Evolutionary conservation across 2,329 filamentous ascomycete genomes (phyloP).

Genomic region (Aspergillus versicolor): DNA sequence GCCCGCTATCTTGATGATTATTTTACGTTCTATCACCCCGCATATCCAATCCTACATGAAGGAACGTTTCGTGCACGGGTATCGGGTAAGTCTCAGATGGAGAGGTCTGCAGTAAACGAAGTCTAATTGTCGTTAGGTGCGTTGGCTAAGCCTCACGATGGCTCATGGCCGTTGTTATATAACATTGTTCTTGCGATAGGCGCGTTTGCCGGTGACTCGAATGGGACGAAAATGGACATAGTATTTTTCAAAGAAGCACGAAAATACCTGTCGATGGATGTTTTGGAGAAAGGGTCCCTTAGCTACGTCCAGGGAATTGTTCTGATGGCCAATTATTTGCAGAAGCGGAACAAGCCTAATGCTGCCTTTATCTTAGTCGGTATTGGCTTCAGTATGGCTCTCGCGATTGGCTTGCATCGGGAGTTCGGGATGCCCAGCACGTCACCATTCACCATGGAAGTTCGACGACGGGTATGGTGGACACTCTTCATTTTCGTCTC

Average conservation of each 20-base stretch:
- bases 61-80: constrained; percentile 20
- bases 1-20: constrained; percentile 19
- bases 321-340: constrained; percentile 20
- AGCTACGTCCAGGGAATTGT: constrained; percentile 22
- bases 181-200: constrained; percentile 21
- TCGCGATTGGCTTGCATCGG: constrained; percentile 19
- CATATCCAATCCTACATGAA: constrained; percentile 21
- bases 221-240: constrained; percentile 18
- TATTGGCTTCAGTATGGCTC: constrained; percentile 22
- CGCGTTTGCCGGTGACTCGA: constrained; percentile 19
- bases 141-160: constrained; percentile 18
- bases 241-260: constrained; percentile 20
- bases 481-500: constrained; percentile 23
- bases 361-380: constrained; percentile 20
- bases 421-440: constrained; percentile 24
- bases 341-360: constrained; percentile 23
- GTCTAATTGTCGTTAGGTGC: constrained; percentile 12
- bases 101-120: background rate
- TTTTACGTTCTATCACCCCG: constrained; percentile 19
- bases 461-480: constrained; percentile 22
- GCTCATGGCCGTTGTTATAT: constrained; percentile 20
- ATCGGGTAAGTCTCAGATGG: constrained; percentile 9
- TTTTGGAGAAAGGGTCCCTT: constrained; percentile 20
- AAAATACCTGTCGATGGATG: constrained; percentile 20
- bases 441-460: constrained; percentile 21